These are phyloP conservation scores for Xylaria palmicola DNA, from an alignment of 495 filamentous ascomycete genomes.

Conservation along the genomic window DNA sequence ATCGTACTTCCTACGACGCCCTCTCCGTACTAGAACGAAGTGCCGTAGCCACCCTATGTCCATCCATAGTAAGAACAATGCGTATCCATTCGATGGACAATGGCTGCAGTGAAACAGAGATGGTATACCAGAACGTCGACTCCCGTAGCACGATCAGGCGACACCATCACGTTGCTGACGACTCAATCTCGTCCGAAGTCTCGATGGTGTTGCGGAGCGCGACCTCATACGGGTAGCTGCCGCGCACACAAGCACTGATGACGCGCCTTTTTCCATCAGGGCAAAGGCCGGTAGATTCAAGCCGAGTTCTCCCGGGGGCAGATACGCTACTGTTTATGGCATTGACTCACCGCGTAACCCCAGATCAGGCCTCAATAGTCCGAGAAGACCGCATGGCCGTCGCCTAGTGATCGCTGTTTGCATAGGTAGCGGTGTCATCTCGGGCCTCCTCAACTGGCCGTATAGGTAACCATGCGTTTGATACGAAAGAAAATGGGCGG, in stretches of 20 bases:
- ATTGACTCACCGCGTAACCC: too few relatives aligned
- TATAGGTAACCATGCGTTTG: neutral
- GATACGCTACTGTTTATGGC: too few relatives aligned
- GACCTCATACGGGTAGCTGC: neutral
- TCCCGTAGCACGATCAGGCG: neutral
- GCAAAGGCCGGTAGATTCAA: neutral
- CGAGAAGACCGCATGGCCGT: neutral
- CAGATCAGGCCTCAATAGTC: neutral
- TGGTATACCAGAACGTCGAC: neutral
- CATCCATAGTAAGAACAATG: neutral
- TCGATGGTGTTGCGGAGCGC: neutral
- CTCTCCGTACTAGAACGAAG: neutral
- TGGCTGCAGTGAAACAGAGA: neutral
- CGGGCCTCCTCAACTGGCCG: neutral
- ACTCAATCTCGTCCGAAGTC: neutral
- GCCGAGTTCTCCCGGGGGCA: neutral
- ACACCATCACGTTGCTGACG: slow-evolving; percentile 2
- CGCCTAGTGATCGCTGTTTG: neutral
- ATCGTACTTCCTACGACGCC: neutral
- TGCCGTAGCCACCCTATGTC: neutral
- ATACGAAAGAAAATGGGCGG: neutral
- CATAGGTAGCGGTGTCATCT: neutral
- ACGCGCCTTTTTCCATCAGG: neutral
- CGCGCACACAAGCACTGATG: neutral
- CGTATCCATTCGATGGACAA: neutral